phyloP scores from a whole-genome alignment of 2,329 filamentous ascomycete genomes.

The Monosporascus sp. region DNA sequence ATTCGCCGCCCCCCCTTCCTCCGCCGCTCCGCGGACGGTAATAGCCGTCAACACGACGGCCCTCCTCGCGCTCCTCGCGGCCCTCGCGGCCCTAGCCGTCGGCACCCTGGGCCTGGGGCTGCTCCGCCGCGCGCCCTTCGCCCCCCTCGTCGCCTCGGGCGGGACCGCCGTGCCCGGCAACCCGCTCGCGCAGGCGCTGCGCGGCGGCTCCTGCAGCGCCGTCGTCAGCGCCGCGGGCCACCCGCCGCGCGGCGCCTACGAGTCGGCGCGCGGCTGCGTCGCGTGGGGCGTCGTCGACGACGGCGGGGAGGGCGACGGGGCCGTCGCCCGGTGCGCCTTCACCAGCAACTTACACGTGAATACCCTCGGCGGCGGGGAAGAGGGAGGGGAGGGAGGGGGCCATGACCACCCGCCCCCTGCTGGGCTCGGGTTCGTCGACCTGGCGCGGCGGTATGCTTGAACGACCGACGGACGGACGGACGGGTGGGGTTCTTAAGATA shows the following conservation, averaged over 20 bases:
- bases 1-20: too few species aligned
- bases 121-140: constrained; percentile 33
- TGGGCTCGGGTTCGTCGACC: background rate
- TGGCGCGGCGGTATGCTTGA: background rate
- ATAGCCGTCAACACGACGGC: constrained; percentile 36
- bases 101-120: constrained; percentile 16
- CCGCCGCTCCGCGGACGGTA: constrained; percentile 1
- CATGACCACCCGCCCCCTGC: background rate
- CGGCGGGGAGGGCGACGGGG: constrained; percentile 24
- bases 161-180: constrained; percentile 34
- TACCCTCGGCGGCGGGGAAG: constrained; percentile 28
- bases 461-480: too few species aligned
- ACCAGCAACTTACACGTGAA: constrained; percentile 27
- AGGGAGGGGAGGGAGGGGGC: constrained; percentile 8
- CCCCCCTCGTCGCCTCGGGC: constrained; percentile 28
- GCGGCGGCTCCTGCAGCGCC: constrained; percentile 45
- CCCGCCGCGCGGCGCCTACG: constrained; percentile 23
- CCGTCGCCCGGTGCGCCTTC: constrained; percentile 40
- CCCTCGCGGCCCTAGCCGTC: constrained; percentile 35
- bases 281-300: constrained; percentile 43
- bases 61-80: constrained; percentile 35
- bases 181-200: constrained; percentile 42
- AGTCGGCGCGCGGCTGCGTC: constrained; percentile 32
- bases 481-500: too few species aligned
- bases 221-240: constrained; percentile 48